Evolutionary conservation across 2,329 filamentous ascomycete genomes (phyloP), one percentile per base, ranked within the genome.

Genomic region (Lasiodiplodia sp.): DNA sequence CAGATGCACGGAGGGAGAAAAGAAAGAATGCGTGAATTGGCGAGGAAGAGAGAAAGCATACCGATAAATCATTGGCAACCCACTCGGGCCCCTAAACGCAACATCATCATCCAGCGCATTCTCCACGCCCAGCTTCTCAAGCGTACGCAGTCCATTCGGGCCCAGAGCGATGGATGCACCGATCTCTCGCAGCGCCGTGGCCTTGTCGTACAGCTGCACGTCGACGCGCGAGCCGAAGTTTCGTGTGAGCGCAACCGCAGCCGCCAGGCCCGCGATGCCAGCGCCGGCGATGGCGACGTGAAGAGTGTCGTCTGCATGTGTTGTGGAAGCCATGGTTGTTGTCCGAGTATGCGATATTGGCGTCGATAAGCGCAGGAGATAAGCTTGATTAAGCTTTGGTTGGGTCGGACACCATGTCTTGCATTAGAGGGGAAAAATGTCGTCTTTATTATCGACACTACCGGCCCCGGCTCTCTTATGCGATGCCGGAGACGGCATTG

Each of bases 211-310:
- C 16, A 82, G 70, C 55, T 74, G 73, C 10, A 79, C 75, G 60
- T 78, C 72, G 51, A 79, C 75, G 72, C 16, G n/a, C 53, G 2
- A 5, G 25, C n/a, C 44, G 53, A 56, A 28, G 49, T 74, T 75
- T 37, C 75, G 68, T 8, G 71, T 69, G 0, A 80, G 71, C 2
- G 77, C 78, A 56, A 82, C 79, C 2, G 79, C 78, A 3, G 78
- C 74, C 1, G 77, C 77, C 23, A 82, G 75, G 8, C 81, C 80
- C 10, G 79, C 79, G 38, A 82, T 78, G 7, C 80, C 80, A 31
- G 74, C 77, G 18, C 80, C 80, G 23, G 78, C 71, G 38, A 82
- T 78, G 47, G 78, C 78, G 53, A 76, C 57, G 66, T 73, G n/a
- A 10, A 76, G 53, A 34, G 66, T 69, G 2, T 58, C 37, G 10